phyloP scores from a whole-genome alignment of 2,329 filamentous ascomycete genomes.

The Fusarium cicatricum region DNA sequence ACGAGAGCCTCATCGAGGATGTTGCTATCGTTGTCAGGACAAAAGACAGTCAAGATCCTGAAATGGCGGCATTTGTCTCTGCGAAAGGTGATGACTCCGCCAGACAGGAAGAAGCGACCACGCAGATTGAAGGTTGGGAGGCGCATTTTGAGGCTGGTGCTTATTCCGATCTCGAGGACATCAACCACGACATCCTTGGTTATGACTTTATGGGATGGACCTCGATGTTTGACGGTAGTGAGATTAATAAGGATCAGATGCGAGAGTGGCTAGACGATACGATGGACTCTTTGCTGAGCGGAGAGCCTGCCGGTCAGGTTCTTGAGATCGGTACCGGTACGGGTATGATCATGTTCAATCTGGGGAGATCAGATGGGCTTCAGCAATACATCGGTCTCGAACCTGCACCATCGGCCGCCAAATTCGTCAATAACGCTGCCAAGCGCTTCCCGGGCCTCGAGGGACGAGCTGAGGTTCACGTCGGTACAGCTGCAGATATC shows the following conservation, averaged over 20 bases:
- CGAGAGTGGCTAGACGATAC: slow-evolving; percentile 47
- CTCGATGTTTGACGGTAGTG: slow-evolving; percentile 44
- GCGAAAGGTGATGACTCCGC: not conserved
- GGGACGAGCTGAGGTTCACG: slow-evolving; percentile 29
- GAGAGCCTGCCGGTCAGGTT: slow-evolving; percentile 16
- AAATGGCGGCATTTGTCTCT: slow-evolving; percentile 30
- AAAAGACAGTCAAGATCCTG: slow-evolving; percentile 1
- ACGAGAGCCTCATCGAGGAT: not conserved
- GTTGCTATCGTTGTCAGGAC: slow-evolving; percentile 7
- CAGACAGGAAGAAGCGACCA: slow-evolving; percentile 1
- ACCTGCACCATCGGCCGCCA: slow-evolving; percentile 31
- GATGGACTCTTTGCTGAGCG: slow-evolving; percentile 31
- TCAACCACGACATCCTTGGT: slow-evolving; percentile 32
- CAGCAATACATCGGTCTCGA: slow-evolving; percentile 43
- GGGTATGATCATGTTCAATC: slow-evolving; percentile 47
- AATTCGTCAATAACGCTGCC: slow-evolving; percentile 26
- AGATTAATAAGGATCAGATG: slow-evolving; percentile 43
- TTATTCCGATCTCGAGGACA: slow-evolving; percentile 26
- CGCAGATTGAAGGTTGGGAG: slow-evolving; percentile 31
- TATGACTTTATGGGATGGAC: slow-evolving; percentile 45
- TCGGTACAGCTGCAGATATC: slow-evolving; percentile 24
- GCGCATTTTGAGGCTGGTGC: slow-evolving; percentile 25
- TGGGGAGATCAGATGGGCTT: slow-evolving; percentile 26
- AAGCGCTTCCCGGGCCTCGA: slow-evolving; percentile 18
- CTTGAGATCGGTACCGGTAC: slow-evolving; percentile 45